Conservation (phyloP, 2,329 filamentous ascomycete species). For the Mycosphaerelloides madeirae region DNA sequence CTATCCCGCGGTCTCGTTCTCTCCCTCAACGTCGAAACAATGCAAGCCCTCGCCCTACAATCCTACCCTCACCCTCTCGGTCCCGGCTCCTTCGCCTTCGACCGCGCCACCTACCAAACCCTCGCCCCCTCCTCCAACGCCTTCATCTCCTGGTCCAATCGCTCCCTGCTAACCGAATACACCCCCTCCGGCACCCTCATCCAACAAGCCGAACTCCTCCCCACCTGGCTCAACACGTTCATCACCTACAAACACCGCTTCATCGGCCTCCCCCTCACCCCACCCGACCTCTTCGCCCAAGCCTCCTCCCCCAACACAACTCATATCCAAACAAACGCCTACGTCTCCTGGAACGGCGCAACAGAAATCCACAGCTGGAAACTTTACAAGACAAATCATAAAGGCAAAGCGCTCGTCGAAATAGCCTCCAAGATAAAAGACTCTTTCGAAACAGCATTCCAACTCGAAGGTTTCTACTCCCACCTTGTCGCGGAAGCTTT, state of each 20-base stretch:
- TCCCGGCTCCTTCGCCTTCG: not conserved
- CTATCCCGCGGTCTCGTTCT: constrained; percentile 9
- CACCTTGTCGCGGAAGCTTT: constrained; percentile 3
- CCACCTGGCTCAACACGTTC: constrained; percentile 33
- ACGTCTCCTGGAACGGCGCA: constrained; percentile 35
- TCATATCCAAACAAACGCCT: not conserved
- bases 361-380: constrained; percentile 34
- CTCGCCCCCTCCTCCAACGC: constrained; percentile 24
- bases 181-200: not conserved
- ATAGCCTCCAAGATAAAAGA: not conserved
- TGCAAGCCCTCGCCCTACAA: not conserved
- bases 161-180: not conserved
- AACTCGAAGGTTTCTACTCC: not conserved
- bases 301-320: not conserved
- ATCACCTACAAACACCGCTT: constrained; percentile 33
- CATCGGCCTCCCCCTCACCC: not conserved
- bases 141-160: constrained; percentile 3
- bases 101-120: constrained; percentile 32
- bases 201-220: constrained; percentile 30
- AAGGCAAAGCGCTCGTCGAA: not conserved
- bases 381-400: not conserved
- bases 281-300: not conserved
- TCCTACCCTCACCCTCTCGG: not conserved
- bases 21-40: not conserved
- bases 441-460: constrained; percentile 2